These are phyloP conservation scores for Halenospora varia DNA, from an alignment of 495 filamentous ascomycete species.

Conservation along the genomic window DNA sequence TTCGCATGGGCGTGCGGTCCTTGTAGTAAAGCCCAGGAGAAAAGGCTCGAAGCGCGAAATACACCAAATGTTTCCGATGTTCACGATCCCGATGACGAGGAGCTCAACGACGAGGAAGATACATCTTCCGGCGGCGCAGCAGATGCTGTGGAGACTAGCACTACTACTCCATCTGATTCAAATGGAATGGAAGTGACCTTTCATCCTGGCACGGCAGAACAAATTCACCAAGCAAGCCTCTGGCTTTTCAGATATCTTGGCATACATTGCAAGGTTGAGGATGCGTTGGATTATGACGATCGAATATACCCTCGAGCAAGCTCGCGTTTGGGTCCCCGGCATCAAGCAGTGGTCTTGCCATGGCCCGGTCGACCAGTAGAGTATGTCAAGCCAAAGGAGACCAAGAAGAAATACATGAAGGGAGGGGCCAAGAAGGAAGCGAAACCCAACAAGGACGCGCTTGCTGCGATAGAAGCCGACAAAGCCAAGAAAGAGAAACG, in stretches of 20 bases:
- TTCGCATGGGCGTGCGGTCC: constrained; percentile 98
- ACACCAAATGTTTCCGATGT: constrained; percentile 61
- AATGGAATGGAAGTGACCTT: constrained; percentile 45
- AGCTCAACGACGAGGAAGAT: constrained; percentile 70
- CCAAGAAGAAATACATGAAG: constrained; percentile 72
- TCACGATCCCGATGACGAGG: constrained; percentile 74
- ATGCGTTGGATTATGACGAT: constrained; percentile 96
- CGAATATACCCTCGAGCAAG: constrained; percentile 95
- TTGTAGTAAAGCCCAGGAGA: constrained; percentile 90
- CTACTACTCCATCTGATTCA: constrained; percentile 54
- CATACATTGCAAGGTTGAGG: constrained; percentile 93
- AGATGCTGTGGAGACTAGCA: constrained; percentile 48
- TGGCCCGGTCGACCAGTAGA: constrained; percentile 86
- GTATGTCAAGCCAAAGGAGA: constrained; percentile 82
- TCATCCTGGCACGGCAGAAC: constrained; percentile 79
- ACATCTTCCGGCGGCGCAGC: constrained; percentile 55
- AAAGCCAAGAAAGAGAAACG: constrained; percentile 71
- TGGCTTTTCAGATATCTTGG: constrained; percentile 97
- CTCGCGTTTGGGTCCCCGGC: constrained; percentile 84
- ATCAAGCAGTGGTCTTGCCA: constrained; percentile 79
- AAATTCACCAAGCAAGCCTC: constrained; percentile 83
- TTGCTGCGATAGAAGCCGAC: constrained; percentile 76
- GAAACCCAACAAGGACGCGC: constrained; percentile 72
- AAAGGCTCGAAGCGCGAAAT: constrained; percentile 85
- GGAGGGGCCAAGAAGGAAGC: constrained; percentile 59